Evolutionary conservation across 2,329 filamentous ascomycete species (phyloP).

Genomic region (Clarireedia monteithiana): DNA sequence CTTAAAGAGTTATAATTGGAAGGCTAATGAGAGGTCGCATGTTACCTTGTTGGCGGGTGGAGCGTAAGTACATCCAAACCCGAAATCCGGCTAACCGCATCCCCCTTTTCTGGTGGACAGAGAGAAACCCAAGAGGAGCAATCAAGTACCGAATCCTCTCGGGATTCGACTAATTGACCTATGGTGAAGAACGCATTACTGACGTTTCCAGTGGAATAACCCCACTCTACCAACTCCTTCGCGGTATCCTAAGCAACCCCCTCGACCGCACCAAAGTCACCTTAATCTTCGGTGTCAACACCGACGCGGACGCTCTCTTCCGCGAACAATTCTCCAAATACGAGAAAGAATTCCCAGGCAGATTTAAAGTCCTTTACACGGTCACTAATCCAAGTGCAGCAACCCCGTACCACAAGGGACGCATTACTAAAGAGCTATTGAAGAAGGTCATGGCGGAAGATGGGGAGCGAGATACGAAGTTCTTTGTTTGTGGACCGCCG

Average conservation of each 20-base stretch:
- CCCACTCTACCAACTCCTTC: slow-evolving; percentile 57
- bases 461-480: slow-evolving; percentile 38
- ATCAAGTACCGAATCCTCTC: too few species aligned
- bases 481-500: slow-evolving; percentile 64
- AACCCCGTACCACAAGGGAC: slow-evolving; percentile 42
- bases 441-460: slow-evolving; percentile 38
- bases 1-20: slow-evolving; percentile 48
- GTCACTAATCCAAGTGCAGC: slow-evolving; percentile 41
- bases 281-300: slow-evolving; percentile 60
- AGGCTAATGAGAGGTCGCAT: slow-evolving; percentile 36
- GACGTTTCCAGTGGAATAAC: slow-evolving; percentile 47
- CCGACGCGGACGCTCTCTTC: slow-evolving; percentile 53
- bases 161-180: too few species aligned
- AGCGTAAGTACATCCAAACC: slow-evolving; percentile 22
- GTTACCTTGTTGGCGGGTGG: slow-evolving; percentile 64
- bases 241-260: slow-evolving; percentile 53
- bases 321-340: slow-evolving; percentile 46
- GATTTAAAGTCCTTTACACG: slow-evolving; percentile 51
- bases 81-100: too few species aligned
- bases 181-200: too few species aligned
- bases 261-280: slow-evolving; percentile 55
- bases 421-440: slow-evolving; percentile 50
- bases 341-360: slow-evolving; percentile 41
- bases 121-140: too few species aligned
- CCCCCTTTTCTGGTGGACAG: too few species aligned